Percentiles rank a stretch among this genome's conserved stretches.
phyloP scores from a whole-genome alignment of 768 basidiomycete species.

The Mycena vitilis region DNA sequence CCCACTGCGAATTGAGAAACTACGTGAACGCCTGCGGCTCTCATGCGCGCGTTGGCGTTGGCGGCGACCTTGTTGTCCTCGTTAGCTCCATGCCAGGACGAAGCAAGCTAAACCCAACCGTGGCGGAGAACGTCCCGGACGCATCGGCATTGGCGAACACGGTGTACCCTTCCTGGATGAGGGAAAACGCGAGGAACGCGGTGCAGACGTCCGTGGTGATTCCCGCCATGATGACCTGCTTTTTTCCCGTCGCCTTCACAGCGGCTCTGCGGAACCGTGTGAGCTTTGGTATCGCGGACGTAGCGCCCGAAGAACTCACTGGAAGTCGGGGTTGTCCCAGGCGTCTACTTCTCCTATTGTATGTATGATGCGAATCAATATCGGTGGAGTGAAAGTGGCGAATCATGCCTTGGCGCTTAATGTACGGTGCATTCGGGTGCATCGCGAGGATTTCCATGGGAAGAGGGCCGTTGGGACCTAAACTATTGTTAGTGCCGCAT shows the following conservation, averaged over 20 bases:
- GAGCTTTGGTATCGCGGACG: too few species aligned
- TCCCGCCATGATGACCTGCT: conserved; percentile 61
- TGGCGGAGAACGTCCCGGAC: conserved; percentile 53
- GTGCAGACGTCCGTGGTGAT: conserved; percentile 65
- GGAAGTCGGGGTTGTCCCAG: conserved; percentile 64
- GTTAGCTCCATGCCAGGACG: too few species aligned
- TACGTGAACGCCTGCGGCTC: conserved; percentile 58
- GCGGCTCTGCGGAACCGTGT: conserved; percentile 39
- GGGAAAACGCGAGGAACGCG: conserved; percentile 60
- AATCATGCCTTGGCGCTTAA: conserved; percentile 53
- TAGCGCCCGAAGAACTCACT: conserved; percentile 19
- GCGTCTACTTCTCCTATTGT: conserved; percentile 56
- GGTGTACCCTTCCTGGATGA: conserved; percentile 57
- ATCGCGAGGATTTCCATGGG: conserved; percentile 57
- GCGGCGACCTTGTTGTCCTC: conserved; percentile 46
- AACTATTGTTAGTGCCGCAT: neutral
- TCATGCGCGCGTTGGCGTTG: conserved; percentile 62
- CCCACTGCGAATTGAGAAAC: conserved; percentile 57
- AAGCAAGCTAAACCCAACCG: too few species aligned
- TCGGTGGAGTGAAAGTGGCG: neutral
- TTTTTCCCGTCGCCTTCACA: conserved; percentile 60
- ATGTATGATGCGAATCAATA: neutral
- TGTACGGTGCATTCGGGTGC: conserved; percentile 57
- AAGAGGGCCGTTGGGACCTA: conserved; percentile 62
- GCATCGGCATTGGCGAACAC: conserved; percentile 62